Evolutionary conservation across 2,329 filamentous ascomycete species (phyloP).

Genomic region (Ophiocordyceps camponoti-floridani): DNA sequence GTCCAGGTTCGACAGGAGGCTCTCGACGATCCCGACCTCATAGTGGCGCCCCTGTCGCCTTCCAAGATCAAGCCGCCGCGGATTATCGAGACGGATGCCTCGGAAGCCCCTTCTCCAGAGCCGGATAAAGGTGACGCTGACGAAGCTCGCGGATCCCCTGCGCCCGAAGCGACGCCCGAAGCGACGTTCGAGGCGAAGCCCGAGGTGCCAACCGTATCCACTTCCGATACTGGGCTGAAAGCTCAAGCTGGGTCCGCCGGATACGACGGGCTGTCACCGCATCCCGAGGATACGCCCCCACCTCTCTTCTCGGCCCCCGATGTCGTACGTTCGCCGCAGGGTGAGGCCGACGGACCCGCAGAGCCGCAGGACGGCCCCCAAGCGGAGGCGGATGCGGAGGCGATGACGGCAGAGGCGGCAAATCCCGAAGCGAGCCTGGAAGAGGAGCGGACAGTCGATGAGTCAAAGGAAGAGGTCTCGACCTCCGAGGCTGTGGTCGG

Average conservation of each 20-base stretch:
- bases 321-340: background rate
- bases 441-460: slow-evolving; percentile 1
- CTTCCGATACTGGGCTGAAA: slow-evolving; percentile 5
- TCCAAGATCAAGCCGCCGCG: slow-evolving; percentile 14
- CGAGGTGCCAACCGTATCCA: background rate
- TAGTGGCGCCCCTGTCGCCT: slow-evolving; percentile 40
- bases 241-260: slow-evolving; percentile 3
- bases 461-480: slow-evolving; percentile 4
- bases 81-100: background rate
- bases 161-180: background rate
- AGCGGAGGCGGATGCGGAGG: slow-evolving; percentile 1
- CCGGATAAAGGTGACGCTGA: background rate
- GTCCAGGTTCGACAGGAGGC: slow-evolving; percentile 29
- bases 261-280: slow-evolving; percentile 24
- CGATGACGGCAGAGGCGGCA: no score
- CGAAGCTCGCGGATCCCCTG: slow-evolving; percentile 1
- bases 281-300: slow-evolving; percentile 49
- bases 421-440: background rate
- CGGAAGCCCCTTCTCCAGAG: background rate
- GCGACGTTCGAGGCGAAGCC: background rate
- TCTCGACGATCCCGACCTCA: slow-evolving; percentile 36
- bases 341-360: slow-evolving; percentile 1
- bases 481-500: slow-evolving; percentile 48
- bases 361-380: slow-evolving; percentile 2
- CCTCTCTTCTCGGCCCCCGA: slow-evolving; percentile 28